Evolutionary conservation across 148 eudicot species (phyloP).

Genomic region (Chenopodium berlandieri): DNA sequence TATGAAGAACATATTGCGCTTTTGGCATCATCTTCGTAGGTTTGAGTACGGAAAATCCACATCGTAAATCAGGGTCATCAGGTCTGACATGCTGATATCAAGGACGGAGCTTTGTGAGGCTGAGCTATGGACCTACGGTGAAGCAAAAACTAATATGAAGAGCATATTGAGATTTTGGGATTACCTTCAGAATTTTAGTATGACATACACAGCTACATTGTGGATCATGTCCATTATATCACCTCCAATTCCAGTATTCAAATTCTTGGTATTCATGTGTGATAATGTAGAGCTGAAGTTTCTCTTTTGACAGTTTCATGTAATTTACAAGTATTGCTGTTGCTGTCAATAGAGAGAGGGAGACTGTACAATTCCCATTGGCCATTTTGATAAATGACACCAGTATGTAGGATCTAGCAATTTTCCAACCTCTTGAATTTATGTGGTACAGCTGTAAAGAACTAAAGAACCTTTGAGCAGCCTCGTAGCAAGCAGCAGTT

Average conservation of each 20-base stretch:
- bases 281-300: not conserved
- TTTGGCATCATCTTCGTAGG: not conserved
- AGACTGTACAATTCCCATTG: not conserved
- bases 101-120: conserved; percentile 14
- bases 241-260: not conserved
- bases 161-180: not conserved
- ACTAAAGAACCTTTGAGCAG: not conserved
- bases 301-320: not conserved
- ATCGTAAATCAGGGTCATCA: conserved; percentile 2
- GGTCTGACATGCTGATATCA: conserved; percentile 15
- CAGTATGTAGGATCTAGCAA: not conserved
- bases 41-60: not conserved
- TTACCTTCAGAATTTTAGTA: not conserved
- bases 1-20: conserved; percentile 1
- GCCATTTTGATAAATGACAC: not conserved
- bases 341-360: too few species aligned
- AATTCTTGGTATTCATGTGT: not conserved
- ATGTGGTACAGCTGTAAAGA: not conserved
- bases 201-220: not conserved
- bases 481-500: not conserved
- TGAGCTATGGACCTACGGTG: not conserved
- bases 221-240: not conserved
- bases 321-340: too few species aligned
- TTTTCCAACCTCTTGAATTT: not conserved
- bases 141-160: not conserved